Evolutionary conservation across 192 early-diverging fungal genomes (phyloP).

Genomic region (Hyaloraphidium curvatum): DNA sequence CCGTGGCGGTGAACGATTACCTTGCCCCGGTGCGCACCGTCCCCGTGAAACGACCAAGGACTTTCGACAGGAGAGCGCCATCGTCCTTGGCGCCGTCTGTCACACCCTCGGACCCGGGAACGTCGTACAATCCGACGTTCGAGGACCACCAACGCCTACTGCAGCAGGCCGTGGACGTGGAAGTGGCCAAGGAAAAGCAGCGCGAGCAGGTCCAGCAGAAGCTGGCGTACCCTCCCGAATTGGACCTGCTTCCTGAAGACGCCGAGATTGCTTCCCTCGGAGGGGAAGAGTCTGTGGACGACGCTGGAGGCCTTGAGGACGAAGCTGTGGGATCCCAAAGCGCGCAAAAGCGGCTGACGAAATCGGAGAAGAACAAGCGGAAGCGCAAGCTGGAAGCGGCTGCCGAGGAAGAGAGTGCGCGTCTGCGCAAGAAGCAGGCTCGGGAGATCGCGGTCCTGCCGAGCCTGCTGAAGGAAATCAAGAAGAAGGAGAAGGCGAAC

Average conservation of each 20-base stretch:
- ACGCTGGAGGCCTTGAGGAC: slow-evolving; percentile 11
- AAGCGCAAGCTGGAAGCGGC: slow-evolving; percentile 16
- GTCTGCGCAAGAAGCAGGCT: slow-evolving; percentile 18
- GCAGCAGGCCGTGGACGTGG: slow-evolving; percentile 33
- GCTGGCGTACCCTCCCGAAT: slow-evolving; percentile 21
- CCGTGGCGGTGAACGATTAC: too few relatives aligned
- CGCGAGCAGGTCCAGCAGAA: slow-evolving; percentile 17
- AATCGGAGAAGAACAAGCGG: slow-evolving; percentile 33
- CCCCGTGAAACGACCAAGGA: slow-evolving; percentile 17
- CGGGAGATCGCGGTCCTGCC: slow-evolving; percentile 35
- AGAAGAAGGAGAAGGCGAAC: slow-evolving; percentile 17
- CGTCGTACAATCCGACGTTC: slow-evolving; percentile 76
- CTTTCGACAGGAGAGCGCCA: slow-evolving; percentile 23
- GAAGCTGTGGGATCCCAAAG: slow-evolving; percentile 10
- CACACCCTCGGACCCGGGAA: slow-evolving; percentile 55
- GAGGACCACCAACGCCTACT: slow-evolving; percentile 56
- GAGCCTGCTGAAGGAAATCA: slow-evolving; percentile 25
- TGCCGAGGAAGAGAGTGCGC: slow-evolving; percentile 16
- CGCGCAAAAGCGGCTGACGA: too few relatives aligned
- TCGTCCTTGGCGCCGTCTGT: slow-evolving; percentile 42
- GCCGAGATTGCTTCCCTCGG: too few relatives aligned
- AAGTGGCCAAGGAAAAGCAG: slow-evolving; percentile 20
- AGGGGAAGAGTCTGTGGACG: slow-evolving; percentile 4
- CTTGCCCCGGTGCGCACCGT: slow-evolving; percentile 14
- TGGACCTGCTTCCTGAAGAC: slow-evolving; percentile 10